Percentiles rank a stretch among this genome's conserved stretches.
Evolutionary conservation across 805 yeast species (phyloP).

Genomic region (Zygoascus biomembranicola): DNA sequence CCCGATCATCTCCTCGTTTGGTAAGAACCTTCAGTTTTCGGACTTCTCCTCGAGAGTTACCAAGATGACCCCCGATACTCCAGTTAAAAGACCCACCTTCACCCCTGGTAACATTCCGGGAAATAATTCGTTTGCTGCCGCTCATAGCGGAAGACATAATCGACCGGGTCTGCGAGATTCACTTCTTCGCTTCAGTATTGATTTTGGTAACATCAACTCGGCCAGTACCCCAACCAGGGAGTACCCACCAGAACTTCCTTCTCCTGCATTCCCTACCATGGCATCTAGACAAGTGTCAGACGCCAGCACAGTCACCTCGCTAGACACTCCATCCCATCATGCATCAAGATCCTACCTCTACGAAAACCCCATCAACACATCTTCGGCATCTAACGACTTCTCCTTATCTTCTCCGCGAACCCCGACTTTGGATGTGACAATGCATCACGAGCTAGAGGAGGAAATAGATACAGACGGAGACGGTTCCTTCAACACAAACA

Average conservation of each 20-base stretch:
- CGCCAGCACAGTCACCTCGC: constrained; percentile 17
- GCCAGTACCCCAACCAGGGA: constrained; percentile 24
- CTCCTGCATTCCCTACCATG: background rate
- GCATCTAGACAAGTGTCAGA: constrained; percentile 18
- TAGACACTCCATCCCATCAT: constrained; percentile 1
- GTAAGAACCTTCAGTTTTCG: background rate
- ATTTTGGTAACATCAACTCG: constrained; percentile 9
- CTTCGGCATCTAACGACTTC: constrained; percentile 12
- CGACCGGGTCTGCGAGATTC: constrained; percentile 15
- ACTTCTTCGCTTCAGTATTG: constrained; percentile 12
- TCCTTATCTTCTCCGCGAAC: constrained; percentile 17
- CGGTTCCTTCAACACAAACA: background rate
- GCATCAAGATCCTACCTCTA: background rate
- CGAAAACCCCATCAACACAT: background rate
- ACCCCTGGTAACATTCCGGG: background rate
- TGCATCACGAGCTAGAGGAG: constrained; percentile 5
- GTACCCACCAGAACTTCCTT: constrained; percentile 30
- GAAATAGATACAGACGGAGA: background rate
- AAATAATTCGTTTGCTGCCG: background rate
- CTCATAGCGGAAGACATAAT: background rate
- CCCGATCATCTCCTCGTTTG: background rate
- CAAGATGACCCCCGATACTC: background rate
- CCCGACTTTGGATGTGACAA: constrained; percentile 13
- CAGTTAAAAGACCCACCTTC: constrained; percentile 1
- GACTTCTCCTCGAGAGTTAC: background rate